phyloP scores from a whole-genome alignment of 2,329 filamentous ascomycete species.

The Botrytis fragariae region DNA sequence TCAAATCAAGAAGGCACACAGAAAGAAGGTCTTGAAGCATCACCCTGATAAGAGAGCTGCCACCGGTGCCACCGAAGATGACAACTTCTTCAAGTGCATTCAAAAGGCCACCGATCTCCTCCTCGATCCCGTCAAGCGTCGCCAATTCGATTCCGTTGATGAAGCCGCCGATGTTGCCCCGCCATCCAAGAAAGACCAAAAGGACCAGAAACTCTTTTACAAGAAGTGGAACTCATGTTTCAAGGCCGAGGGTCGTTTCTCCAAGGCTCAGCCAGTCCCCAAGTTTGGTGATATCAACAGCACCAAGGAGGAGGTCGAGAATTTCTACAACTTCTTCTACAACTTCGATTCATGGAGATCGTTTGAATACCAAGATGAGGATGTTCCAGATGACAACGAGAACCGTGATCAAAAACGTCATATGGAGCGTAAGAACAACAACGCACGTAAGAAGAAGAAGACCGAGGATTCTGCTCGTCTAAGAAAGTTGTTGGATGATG shows the following conservation, averaged over 20 bases:
- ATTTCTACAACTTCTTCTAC: slow-evolving; percentile 99
- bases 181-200: slow-evolving; percentile 84
- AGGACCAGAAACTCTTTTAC: slow-evolving; percentile 81
- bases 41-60: slow-evolving; percentile 99
- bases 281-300: slow-evolving; percentile 80
- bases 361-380: slow-evolving; percentile 98
- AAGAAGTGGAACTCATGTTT: slow-evolving; percentile 92
- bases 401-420: slow-evolving; percentile 99
- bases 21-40: slow-evolving; percentile 99
- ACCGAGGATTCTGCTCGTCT: slow-evolving; percentile 92
- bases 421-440: slow-evolving; percentile 97
- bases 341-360: slow-evolving; percentile 97
- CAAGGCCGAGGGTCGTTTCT: slow-evolving; percentile 90
- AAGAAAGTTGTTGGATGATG: slow-evolving; percentile 84
- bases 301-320: slow-evolving; percentile 84
- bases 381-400: slow-evolving; percentile 98
- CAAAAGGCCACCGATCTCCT: slow-evolving; percentile 96
- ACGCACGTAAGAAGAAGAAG: slow-evolving; percentile 99
- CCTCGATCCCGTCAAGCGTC: slow-evolving; percentile 84
- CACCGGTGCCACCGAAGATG: slow-evolving; percentile 80
- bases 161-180: slow-evolving; percentile 90
- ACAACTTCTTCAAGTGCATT: slow-evolving; percentile 99
- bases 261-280: slow-evolving; percentile 84
- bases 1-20: slow-evolving; percentile 97
- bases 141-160: slow-evolving; percentile 96